Evolutionary conservation across 768 basidiomycete species (phyloP), one percentile per base, ranked within the genome.

Genomic region (Favolaschia claudopus): DNA sequence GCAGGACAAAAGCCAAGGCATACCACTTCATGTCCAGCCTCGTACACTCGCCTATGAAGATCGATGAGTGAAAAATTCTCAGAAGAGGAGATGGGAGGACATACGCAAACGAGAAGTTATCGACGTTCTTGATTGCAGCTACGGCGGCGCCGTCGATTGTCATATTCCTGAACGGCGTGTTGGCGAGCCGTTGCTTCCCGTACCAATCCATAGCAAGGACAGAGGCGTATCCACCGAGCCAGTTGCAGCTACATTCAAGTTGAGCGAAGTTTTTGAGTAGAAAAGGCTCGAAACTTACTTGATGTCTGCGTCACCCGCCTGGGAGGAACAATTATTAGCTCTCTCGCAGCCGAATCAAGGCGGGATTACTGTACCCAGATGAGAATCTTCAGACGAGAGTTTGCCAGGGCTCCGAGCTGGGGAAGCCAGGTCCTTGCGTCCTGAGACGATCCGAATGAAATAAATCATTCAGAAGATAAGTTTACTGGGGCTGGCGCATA

Each of bases 81-180:
- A 24, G n/a, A 7, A 40, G 32, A 45, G 34, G 38, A 37, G 34
- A 24, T 28, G 53, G 20, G 5, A 39, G 10, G 3, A 80, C 86
- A 65, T 55, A 88, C 86, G 86, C 88, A 69, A 89, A 89, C 0
- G 84, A 77, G 66, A 89, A 88, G 56, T 86, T 86, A 60, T 85
- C 85, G 31, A 89, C 82, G 47, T 88, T 88, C 67, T 86, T 81
- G 17, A 88, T 77, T 0, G 85, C 82, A 0, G 85, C 88, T 5
- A 89, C 81, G 0, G 84, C 62, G 6, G 68, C 71, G 2, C 81
- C 85, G 33, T 77, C 49, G 25, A 89, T 79, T 0, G 87, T 87
- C 74, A 89, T 87, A 58, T 87, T 87, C 5, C 62, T 78, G 50
- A 83, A 76, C 1, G 74, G 73, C 0, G 75, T 72, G 4, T 68